phyloP scores from a whole-genome alignment of 192 early-diverging fungal genomes.

The Geranomyces michiganensis region DNA sequence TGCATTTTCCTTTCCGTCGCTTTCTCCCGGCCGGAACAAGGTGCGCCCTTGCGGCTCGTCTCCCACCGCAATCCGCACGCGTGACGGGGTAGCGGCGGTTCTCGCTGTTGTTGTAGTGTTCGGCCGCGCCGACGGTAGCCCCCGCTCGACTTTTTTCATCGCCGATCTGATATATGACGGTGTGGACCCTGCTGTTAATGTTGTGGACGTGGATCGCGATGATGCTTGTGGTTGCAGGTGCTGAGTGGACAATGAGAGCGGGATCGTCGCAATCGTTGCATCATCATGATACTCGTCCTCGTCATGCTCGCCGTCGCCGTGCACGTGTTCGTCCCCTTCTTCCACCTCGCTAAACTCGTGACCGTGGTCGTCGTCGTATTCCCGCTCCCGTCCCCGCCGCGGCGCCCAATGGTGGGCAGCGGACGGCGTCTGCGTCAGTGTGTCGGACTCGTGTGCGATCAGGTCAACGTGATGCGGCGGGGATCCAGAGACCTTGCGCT shows the following conservation, averaged over 20 bases:
- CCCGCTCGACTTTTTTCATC: conserved; percentile 2
- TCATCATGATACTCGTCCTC: too few species aligned
- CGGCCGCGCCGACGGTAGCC: neutral
- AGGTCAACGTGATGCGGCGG: neutral
- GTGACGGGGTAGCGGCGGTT: neutral
- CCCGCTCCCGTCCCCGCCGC: too few species aligned
- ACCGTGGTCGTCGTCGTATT: neutral
- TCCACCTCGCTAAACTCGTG: neutral
- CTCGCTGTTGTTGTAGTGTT: neutral
- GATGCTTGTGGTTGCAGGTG: neutral
- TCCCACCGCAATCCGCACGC: conserved; percentile 16
- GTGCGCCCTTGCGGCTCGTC: conserved; percentile 4
- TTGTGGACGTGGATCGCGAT: neutral
- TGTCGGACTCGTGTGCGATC: conserved; percentile 4
- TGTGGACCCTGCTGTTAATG: neutral
- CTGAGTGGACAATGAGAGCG: too few species aligned
- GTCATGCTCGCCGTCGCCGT: too few species aligned
- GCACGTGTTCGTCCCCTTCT: too few species aligned
- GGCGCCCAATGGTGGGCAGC: neutral
- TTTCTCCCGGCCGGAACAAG: conserved; percentile 23
- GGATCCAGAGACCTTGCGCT: neutral
- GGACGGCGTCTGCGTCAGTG: conserved; percentile 7
- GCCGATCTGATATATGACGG: conserved; percentile 11
- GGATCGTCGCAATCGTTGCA: too few species aligned
- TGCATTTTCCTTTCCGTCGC: conserved; percentile 22